Percentiles rank a stretch among this genome's conserved stretches.
These are phyloP conservation scores for Tylopilus sp. DNA, from an alignment of 1,284 basidiomycete genomes.

Conservation along the genomic window DNA sequence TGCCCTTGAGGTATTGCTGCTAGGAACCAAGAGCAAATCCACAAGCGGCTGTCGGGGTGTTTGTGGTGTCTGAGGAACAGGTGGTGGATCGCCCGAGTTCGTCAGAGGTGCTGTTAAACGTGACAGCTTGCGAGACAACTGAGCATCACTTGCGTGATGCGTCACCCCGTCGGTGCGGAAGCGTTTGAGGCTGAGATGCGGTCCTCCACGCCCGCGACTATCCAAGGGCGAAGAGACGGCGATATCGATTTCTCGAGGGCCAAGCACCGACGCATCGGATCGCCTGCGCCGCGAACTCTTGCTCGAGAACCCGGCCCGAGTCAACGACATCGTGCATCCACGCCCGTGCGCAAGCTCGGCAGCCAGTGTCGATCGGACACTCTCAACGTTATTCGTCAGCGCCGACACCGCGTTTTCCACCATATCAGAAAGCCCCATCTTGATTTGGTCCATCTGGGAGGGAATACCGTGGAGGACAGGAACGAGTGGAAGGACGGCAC, in stretches of 20 bases:
- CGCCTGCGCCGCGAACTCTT: conserved; percentile 4
- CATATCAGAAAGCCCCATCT: conserved; percentile 15
- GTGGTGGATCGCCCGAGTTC: not conserved
- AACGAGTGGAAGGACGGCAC: conserved; percentile 51
- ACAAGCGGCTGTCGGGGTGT: conserved; percentile 22
- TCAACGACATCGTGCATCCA: not conserved
- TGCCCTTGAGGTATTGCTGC: not conserved
- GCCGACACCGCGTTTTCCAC: conserved; percentile 17
- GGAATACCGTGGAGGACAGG: conserved; percentile 57
- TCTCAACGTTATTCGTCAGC: conserved; percentile 17
- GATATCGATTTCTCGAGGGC: not conserved
- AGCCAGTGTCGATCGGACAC: conserved; percentile 12
- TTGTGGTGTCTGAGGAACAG: conserved; percentile 7
- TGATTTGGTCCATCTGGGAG: conserved; percentile 46
- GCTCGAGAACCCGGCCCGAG: conserved; percentile 1
- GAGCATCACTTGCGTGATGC: not conserved
- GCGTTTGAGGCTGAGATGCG: conserved; percentile 10
- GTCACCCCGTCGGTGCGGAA: conserved; percentile 7
- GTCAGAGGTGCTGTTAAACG: conserved; percentile 6
- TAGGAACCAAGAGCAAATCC: conserved; percentile 13
- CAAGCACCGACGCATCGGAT: not conserved
- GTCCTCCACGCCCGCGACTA: not conserved
- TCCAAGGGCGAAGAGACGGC: conserved; percentile 17
- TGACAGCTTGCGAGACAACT: conserved; percentile 11
- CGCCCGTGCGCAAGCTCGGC: conserved; percentile 2